A percentile compares a stretch with the other conserved stretches of the same genome.
Evolutionary conservation across 805 yeast genomes (phyloP).

Genomic region (Metschnikowia similis): DNA sequence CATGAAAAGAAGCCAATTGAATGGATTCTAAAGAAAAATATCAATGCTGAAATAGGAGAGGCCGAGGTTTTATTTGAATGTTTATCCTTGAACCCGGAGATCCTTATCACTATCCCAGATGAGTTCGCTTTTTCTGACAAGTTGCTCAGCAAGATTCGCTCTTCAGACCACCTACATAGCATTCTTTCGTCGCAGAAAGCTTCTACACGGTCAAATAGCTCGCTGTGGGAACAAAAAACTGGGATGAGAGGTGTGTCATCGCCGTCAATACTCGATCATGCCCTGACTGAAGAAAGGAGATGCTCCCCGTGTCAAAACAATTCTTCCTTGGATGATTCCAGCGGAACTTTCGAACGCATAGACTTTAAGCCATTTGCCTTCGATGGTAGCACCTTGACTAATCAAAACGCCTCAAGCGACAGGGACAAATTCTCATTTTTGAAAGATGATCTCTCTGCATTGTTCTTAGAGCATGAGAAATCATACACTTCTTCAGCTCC

Average conservation of each 20-base stretch:
- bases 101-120: slow-evolving; percentile 15
- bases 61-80: slow-evolving; percentile 20
- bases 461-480: slow-evolving; percentile 31
- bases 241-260: neutral
- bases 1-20: slow-evolving; percentile 20
- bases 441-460: slow-evolving; percentile 17
- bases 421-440: neutral
- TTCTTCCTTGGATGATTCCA: neutral
- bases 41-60: slow-evolving; percentile 13
- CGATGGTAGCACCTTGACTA: slow-evolving; percentile 4
- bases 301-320: neutral
- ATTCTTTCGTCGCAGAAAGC: neutral
- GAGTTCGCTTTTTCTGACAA: slow-evolving; percentile 4
- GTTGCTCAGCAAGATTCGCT: slow-evolving; percentile 5
- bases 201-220: neutral
- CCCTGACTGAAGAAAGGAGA: neutral
- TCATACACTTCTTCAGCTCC: slow-evolving; percentile 19
- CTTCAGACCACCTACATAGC: neutral
- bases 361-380: slow-evolving; percentile 11
- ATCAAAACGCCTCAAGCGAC: neutral
- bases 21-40: slow-evolving; percentile 17
- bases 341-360: neutral
- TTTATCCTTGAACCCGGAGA: slow-evolving; percentile 18
- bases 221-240: neutral
- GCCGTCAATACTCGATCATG: neutral